Conservation (phyloP, 441 rosid species). For the Omphalea diandra region DNA sequence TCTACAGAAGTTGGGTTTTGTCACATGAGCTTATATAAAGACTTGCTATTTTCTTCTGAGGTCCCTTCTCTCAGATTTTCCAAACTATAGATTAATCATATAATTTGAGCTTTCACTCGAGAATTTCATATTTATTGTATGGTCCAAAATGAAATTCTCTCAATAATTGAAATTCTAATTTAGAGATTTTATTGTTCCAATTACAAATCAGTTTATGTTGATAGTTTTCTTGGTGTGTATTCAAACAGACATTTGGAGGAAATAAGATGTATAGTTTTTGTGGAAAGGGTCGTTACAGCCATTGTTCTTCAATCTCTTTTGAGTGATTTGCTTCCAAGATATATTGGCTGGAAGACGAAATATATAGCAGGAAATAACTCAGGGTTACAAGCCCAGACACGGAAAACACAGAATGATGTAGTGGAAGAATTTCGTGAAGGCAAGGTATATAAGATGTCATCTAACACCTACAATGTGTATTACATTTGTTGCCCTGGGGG, state of each 20-base stretch:
- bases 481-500: background rate
- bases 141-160: background rate
- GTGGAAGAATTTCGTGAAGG: constrained; percentile 87
- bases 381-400: constrained; percentile 56
- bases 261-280: constrained; percentile 83
- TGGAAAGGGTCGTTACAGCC: constrained; percentile 80
- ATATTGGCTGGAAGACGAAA: constrained; percentile 61
- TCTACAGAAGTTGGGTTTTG: no score
- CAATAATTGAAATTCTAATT: background rate
- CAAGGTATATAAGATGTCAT: constrained; percentile 43
- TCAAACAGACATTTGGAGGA: constrained; percentile 49
- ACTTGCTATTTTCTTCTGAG: background rate
- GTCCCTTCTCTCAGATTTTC: background rate
- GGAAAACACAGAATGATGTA: constrained; percentile 68
- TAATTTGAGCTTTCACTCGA: no score
- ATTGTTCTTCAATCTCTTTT: constrained; percentile 57
- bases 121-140: background rate
- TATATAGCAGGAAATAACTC: constrained; percentile 74
- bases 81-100: no score
- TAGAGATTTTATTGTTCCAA: background rate
- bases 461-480: constrained; percentile 6
- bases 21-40: background rate
- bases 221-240: constrained; percentile 4
- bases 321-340: constrained; percentile 53
- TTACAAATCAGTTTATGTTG: background rate